phyloP scores from a whole-genome alignment of 2,329 filamentous ascomycete species.

The Xylaria multiplex region DNA sequence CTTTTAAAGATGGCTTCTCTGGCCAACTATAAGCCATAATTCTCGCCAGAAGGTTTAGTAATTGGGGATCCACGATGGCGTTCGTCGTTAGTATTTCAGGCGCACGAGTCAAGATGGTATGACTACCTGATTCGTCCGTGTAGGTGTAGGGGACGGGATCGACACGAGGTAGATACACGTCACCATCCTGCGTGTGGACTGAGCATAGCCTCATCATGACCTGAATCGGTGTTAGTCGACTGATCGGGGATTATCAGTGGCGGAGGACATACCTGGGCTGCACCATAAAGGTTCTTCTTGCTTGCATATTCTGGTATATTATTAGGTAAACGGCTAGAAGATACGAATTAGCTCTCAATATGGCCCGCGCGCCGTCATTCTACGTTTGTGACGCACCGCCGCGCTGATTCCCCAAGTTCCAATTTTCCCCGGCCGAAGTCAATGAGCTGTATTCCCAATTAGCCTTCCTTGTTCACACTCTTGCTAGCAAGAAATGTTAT shows the following conservation, averaged over 20 bases:
- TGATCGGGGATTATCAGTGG: not conserved
- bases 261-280: not conserved
- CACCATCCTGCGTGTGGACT: too few species aligned
- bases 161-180: too few species aligned
- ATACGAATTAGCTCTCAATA: not conserved
- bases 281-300: slow-evolving; percentile 3
- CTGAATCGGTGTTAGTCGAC: not conserved
- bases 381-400: not conserved
- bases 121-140: not conserved
- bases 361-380: not conserved
- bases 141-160: not conserved
- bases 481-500: not conserved
- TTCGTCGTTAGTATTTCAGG: not conserved
- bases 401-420: not conserved
- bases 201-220: not conserved
- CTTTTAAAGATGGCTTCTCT: not conserved
- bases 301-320: slow-evolving; percentile 3
- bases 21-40: not conserved
- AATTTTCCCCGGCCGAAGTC: slow-evolving; percentile 24
- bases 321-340: not conserved
- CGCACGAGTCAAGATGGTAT: not conserved
- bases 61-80: not conserved
- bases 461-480: not conserved
- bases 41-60: slow-evolving; percentile 4
- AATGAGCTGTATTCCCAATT: slow-evolving; percentile 15